A percentile compares a stretch with the other conserved stretches of the same genome.
phyloP scores from a whole-genome alignment of 306 rosid species.

The Inga oerstediana region DNA sequence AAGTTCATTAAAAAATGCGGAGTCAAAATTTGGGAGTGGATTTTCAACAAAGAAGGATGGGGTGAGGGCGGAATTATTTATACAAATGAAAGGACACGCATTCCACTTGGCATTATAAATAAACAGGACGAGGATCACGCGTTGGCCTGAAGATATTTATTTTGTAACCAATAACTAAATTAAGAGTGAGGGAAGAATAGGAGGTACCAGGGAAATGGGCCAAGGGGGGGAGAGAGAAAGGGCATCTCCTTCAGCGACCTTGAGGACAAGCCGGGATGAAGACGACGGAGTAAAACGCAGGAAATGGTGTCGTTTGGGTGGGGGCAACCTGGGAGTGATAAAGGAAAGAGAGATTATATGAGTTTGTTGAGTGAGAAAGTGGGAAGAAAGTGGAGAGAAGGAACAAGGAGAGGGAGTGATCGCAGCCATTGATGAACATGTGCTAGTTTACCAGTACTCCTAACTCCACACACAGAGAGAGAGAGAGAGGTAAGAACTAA shows the following conservation, averaged over 20 bases:
- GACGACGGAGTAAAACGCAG: conserved; percentile 32
- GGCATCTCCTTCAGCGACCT: conserved; percentile 43
- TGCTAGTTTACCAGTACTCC: no score
- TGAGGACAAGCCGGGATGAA: background rate
- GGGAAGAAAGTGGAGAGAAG: background rate
- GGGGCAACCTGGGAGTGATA: no score
- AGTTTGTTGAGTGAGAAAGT: background rate
- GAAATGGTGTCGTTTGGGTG: conserved; percentile 17
- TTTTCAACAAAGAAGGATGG: background rate
- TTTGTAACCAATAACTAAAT: no score
- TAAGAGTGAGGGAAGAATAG: background rate
- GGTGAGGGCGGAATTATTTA: background rate
- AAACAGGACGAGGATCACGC: background rate
- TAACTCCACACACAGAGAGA: no score
- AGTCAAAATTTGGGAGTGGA: background rate
- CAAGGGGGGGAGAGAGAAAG: conserved; percentile 21
- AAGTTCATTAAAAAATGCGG: background rate
- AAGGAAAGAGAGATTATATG: background rate
- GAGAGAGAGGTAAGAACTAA: no score
- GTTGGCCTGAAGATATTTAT: no score
- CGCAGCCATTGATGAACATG: conserved; percentile 30
- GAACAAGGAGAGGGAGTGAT: background rate
- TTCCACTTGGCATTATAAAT: background rate
- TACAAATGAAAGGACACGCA: background rate
- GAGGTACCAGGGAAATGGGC: conserved; percentile 31